These are phyloP conservation scores for Talaromyces amestolkiae DNA, from an alignment of 2,329 filamentous ascomycete genomes.

Conservation along the genomic window DNA sequence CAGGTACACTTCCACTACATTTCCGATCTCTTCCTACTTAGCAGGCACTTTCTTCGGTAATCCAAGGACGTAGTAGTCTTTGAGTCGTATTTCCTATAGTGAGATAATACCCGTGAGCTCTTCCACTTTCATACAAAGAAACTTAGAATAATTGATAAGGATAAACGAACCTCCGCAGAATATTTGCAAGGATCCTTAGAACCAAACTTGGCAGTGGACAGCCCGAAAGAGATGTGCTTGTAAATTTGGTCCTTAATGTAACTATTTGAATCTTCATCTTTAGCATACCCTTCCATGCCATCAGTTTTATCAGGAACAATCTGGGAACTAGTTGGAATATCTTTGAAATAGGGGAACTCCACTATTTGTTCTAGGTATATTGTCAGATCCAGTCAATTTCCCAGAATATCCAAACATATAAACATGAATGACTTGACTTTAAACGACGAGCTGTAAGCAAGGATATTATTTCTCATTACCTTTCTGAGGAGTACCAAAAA, in stretches of 20 bases:
- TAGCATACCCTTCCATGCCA: not conserved
- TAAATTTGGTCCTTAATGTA: not conserved
- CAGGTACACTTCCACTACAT: not conserved
- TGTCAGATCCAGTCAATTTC: constrained; percentile 1
- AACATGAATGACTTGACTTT: not conserved
- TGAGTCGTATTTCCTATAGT: constrained; percentile 15
- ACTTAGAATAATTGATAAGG: too few species aligned
- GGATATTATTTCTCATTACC: not conserved
- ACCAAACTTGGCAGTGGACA: not conserved
- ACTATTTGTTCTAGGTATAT: not conserved
- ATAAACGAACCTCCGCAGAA: constrained; percentile 10
- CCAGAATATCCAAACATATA: not conserved
- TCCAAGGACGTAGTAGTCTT: constrained; percentile 4
- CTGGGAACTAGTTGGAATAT: not conserved
- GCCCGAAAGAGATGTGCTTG: not conserved
- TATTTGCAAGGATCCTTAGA: not conserved
- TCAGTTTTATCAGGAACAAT: not conserved
- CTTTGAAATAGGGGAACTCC: constrained; percentile 6
- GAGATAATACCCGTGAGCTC: not conserved
- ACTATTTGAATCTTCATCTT: not conserved
- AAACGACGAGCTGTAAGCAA: not conserved
- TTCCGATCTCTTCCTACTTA: not conserved
- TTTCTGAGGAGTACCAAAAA: not conserved
- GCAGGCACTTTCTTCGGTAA: not conserved
- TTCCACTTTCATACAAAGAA: not conserved